Percentiles rank a stretch among this genome's conserved stretches.
Conservation (phyloP, 345 rosid species). For the Lepidium didymum region DNA sequence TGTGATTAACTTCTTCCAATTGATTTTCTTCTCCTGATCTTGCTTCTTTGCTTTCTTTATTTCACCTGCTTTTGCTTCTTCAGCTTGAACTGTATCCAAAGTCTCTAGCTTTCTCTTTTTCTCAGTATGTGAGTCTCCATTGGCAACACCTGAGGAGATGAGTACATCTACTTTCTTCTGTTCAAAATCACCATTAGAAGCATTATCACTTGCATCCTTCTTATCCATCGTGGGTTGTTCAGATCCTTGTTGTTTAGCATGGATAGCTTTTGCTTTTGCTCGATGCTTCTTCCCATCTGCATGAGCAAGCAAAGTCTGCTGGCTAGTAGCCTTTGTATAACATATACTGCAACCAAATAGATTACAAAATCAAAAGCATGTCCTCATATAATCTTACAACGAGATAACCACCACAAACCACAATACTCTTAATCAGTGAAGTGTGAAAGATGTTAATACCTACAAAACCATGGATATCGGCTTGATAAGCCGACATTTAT, state of each 20-base stretch:
- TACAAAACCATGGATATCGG: slow-evolving; percentile 94
- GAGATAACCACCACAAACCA: neutral
- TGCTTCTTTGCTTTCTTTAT: slow-evolving; percentile 45
- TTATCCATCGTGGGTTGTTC: slow-evolving; percentile 34
- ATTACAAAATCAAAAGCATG: neutral
- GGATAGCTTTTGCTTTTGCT: slow-evolving; percentile 65
- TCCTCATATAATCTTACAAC: neutral
- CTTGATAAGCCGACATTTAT: slow-evolving; percentile 63
- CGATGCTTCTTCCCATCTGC: slow-evolving; percentile 94
- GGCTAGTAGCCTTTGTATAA: slow-evolving; percentile 72
- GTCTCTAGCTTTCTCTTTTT: slow-evolving; percentile 57
- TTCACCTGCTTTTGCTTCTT: slow-evolving; percentile 15
- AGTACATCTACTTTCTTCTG: slow-evolving; percentile 26
- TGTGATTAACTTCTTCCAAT: slow-evolving; percentile 74
- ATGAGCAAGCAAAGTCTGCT: slow-evolving; percentile 79
- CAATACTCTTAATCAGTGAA: neutral
- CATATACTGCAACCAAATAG: slow-evolving; percentile 52
- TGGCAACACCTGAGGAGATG: slow-evolving; percentile 19
- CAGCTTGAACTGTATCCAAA: slow-evolving; percentile 30
- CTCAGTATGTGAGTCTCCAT: slow-evolving; percentile 28
- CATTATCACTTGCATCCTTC: slow-evolving; percentile 27
- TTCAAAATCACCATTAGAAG: slow-evolving; percentile 31
- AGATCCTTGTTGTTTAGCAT: slow-evolving; percentile 46
- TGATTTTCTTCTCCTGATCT: slow-evolving; percentile 43
- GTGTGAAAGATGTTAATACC: slow-evolving; percentile 38